Conservation (phyloP, 2,329 filamentous ascomycete species). For the Colletotrichum cuscutae region DNA sequence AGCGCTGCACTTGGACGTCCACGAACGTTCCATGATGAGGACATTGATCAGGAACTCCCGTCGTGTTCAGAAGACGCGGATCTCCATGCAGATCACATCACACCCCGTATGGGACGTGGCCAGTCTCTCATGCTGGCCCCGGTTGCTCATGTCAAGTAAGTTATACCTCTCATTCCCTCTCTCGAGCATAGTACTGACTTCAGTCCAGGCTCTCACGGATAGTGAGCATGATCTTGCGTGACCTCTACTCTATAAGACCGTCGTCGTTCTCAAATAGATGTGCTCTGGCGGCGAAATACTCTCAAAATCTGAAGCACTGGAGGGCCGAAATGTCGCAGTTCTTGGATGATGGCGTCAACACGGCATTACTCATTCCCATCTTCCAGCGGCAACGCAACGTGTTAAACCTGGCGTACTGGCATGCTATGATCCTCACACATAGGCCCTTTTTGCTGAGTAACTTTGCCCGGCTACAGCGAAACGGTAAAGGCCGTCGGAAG, state of each 20-base stretch:
- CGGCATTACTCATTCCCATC: conserved; percentile 48
- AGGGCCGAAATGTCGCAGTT: conserved; percentile 47
- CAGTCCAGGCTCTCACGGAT: conserved; percentile 45
- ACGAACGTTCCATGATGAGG: conserved; percentile 70
- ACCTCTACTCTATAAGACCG: conserved; percentile 49
- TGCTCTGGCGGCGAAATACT: conserved; percentile 42
- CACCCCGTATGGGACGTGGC: conserved; percentile 23
- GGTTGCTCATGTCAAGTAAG: conserved; percentile 48
- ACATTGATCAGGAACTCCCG: conserved; percentile 71
- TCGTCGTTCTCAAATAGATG: conserved; percentile 41
- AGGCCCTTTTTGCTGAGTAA: conserved; percentile 50
- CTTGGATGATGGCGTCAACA: conserved; percentile 49
- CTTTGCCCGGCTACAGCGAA: conserved; percentile 41
- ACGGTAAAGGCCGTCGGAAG: conserved; percentile 18
- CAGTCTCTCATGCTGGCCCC: conserved; percentile 47
- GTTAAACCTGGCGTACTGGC: conserved; percentile 54
- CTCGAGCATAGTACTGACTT: background rate
- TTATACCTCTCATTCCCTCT: background rate
- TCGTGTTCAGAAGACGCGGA: conserved; percentile 60
- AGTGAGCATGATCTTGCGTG: conserved; percentile 46
- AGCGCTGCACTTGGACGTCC: conserved; percentile 71
- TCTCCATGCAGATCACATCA: conserved; percentile 31
- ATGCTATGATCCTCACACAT: conserved; percentile 52
- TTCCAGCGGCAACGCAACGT: conserved; percentile 54
- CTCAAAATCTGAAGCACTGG: conserved; percentile 47